A percentile compares a stretch with the other conserved stretches of the same genome.
These are phyloP conservation scores for Prunus campanulata DNA, from an alignment of 306 rosid species.

Conservation along the genomic window DNA sequence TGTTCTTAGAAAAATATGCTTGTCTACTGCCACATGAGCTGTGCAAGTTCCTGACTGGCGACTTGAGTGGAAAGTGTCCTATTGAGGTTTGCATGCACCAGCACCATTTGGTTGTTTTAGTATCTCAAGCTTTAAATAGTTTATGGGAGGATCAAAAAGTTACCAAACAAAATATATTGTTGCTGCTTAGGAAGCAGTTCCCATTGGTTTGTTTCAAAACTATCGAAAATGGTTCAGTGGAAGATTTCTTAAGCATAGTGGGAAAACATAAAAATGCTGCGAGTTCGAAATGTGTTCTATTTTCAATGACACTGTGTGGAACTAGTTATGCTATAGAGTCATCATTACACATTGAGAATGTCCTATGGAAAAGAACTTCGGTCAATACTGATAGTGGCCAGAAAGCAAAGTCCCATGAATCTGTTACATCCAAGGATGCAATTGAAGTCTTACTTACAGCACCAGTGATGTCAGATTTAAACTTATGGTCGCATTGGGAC, in stretches of 20 bases:
- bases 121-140: conserved; percentile 69
- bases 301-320: conserved; percentile 60
- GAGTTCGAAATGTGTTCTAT: conserved; percentile 59
- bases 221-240: conserved; percentile 46
- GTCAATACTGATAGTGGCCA: conserved; percentile 27
- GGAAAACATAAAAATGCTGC: conserved; percentile 40
- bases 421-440: conserved; percentile 58
- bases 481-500: conserved; percentile 97
- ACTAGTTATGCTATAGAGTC: conserved; percentile 37
- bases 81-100: conserved; percentile 62
- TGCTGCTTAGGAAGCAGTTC: conserved; percentile 68
- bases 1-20: conserved; percentile 54
- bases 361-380: conserved; percentile 26
- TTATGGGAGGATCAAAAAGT: conserved; percentile 55
- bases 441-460: conserved; percentile 61
- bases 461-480: conserved; percentile 80
- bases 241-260: conserved; percentile 48
- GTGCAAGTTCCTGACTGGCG: conserved; percentile 40
- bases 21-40: conserved; percentile 60
- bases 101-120: conserved; percentile 55
- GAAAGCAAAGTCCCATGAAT: conserved; percentile 24
- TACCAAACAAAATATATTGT: conserved; percentile 50
- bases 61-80: conserved; percentile 36
- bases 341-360: conserved; percentile 35
- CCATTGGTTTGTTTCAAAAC: conserved; percentile 61